Evolutionary conservation across 148 eudicot species (phyloP).

Genomic region (Silene uniflora): DNA sequence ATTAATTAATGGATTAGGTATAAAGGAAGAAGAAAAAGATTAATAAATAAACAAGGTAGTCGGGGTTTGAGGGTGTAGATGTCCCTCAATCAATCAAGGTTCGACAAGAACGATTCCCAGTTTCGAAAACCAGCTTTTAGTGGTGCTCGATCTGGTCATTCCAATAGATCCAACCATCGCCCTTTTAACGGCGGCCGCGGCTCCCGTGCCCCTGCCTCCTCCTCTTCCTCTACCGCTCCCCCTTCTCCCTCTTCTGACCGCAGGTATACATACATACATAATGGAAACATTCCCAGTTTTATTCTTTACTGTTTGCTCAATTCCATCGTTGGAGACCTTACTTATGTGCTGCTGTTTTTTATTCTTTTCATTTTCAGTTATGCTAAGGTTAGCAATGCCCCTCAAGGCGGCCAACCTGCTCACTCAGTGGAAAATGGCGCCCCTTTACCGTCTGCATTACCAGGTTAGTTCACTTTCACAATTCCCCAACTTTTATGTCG

Average conservation of each 20-base stretch:
- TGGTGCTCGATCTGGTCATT: slow-evolving; percentile 57
- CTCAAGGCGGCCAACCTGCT: no score
- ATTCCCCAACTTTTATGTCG: background rate
- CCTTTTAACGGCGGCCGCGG: slow-evolving; percentile 41
- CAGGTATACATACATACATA: no score
- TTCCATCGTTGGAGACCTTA: background rate
- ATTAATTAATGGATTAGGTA: background rate
- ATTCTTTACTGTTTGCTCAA: no score
- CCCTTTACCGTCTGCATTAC: slow-evolving; percentile 43
- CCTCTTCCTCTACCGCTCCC: slow-evolving; percentile 32
- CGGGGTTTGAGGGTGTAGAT: slow-evolving; percentile 56
- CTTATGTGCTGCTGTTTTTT: no score
- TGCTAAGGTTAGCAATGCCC: no score
- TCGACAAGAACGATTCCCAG: slow-evolving; percentile 69
- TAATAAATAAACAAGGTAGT: background rate
- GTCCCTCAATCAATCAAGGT: slow-evolving; percentile 93
- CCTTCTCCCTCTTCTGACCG: slow-evolving; percentile 36
- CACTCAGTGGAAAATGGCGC: slow-evolving; percentile 50
- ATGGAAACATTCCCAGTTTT: no score
- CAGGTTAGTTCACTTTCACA: slow-evolving; percentile 39
- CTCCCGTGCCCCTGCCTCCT: slow-evolving; percentile 36
- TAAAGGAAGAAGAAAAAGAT: background rate
- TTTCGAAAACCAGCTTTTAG: slow-evolving; percentile 38
- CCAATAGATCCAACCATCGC: slow-evolving; percentile 40
- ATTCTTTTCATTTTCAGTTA: no score